Base-by-base conservation (phyloP, 768 basidiomycete species). In the Xanthoconium stramineum region DNA sequence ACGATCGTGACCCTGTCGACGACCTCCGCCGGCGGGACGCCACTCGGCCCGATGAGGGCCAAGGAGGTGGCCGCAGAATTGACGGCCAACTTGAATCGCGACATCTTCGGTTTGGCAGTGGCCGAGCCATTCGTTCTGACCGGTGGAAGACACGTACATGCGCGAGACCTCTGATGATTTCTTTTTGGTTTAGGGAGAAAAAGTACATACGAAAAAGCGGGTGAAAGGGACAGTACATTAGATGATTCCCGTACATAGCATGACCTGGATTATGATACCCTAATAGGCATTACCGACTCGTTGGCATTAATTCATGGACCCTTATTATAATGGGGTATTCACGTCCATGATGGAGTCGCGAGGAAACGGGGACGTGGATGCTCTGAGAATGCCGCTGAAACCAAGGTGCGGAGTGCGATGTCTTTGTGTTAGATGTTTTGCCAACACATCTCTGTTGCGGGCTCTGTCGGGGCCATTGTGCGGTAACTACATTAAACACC, bases 11-110 rank as follows among this genome's bases (percentile, higher is more conserved):
- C 53, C 13, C 20, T 61, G 28, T 55, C 68, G 15, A 56, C 59
- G 28, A 48, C 53, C 10, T 50, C 64, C 38, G 12, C 49, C 1
- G 49, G 66, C 13, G 54, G 66, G 10, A 62, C 64, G 45, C 66
- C 62, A 17, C 56, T 88, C 78, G 78, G 75, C 32, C 66, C 85
- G 57, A 89, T 84, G 61, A 88, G 89, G 24, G 81, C 81, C 54
- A 81, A 84, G 61, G 90, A 94, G 82, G 88, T 93, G 58, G 64
- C 86, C 69, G 29, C 36, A 2, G 56, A 59, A 43, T 57, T 61
- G 44, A 48, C 60, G 52, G 48, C 19, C 10, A 29, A 30, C 10
- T 30, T 19, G 28, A 38, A 50, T 55, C 47, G 42, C 3, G 57
- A 64, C 10, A 49, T 10, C 15, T 29, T 47, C 0, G 43, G 52